Evolutionary conservation across 768 basidiomycete genomes (phyloP), one percentile per base, ranked within the genome.

Genomic region (Boletus sensibilis): DNA sequence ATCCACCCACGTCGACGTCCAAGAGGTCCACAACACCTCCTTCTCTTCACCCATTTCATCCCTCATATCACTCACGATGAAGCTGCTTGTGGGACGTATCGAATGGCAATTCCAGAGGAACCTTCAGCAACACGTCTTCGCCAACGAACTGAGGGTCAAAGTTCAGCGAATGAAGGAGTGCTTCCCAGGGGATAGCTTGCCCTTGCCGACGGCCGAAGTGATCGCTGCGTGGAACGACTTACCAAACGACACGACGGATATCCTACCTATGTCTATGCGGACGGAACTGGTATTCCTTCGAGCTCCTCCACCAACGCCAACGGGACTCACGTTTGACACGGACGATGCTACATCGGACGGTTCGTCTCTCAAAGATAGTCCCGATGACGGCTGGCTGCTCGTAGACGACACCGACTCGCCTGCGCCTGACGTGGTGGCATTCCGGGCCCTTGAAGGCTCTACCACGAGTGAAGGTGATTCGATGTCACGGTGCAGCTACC

Each of bases 221-320:
- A 55, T n/a, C 43, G 61, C 54, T n/a, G 60, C 61, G 13, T 72
- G 70, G 70, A 40, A 49, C 9, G 50, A 59, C 35, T n/a, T 70
- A 31, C 71, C 71, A n/a, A 72, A 72, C 20, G 12, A 46, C 8
- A 72, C 14, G 6, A 20, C 46, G 27, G 47, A 60, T 14, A 35
- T 43, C 48, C 27, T 61, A n/a, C 40, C 65, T 5, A 44, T 56
- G 50, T 55, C 51, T 3, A 41, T 55, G 49, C 52, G 55, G 44
- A 42, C 53, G 2, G 44, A n/a, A 11, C 5, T 27, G 29, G 16
- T 39, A 12, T 50, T 44, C 41, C 59, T 40, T 35, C 57, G 27
- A 20, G 58, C 56, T 16, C 64, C 70, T 33, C 68, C 66, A 10
- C 58, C 63, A 13, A 70, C 64, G 16, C 65, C 68, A 37, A 52